A percentile compares a stretch with the other conserved stretches of the same genome.
Evolutionary conservation across 257 asterid genomes (phyloP).

Genomic region (Solanum chmielewskii): DNA sequence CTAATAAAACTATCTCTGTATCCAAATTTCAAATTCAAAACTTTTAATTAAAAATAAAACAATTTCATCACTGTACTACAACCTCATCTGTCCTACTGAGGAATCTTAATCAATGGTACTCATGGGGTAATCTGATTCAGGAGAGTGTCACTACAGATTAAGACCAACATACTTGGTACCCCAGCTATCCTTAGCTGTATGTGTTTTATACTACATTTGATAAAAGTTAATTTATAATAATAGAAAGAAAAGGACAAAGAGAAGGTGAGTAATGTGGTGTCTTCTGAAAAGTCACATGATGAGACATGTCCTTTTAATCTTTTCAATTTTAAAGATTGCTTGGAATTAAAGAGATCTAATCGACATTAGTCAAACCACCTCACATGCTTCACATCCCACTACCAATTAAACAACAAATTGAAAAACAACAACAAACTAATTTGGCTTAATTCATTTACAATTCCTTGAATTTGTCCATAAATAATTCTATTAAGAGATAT

Average conservation of each 20-base stretch:
- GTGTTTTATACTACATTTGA: neutral
- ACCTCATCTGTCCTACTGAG: neutral
- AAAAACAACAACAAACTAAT: neutral
- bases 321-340: conserved; percentile 1
- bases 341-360: neutral
- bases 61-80: too few species aligned
- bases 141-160: neutral
- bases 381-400: conserved; percentile 12
- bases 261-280: conserved; percentile 4
- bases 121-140: neutral
- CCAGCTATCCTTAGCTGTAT: conserved; percentile 19
- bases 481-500: neutral
- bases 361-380: conserved; percentile 10
- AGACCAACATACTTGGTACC: neutral
- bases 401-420: neutral
- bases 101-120: neutral
- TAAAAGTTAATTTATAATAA: neutral
- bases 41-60: too few species aligned
- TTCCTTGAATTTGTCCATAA: neutral
- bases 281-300: conserved; percentile 15
- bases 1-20: too few species aligned
- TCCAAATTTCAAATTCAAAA: too few species aligned
- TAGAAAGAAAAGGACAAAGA: conserved; percentile 1
- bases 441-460: neutral
- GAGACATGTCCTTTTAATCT: conserved; percentile 13